Conservation (phyloP, 306 rosid species). For the Pachyrhizus erosus region DNA sequence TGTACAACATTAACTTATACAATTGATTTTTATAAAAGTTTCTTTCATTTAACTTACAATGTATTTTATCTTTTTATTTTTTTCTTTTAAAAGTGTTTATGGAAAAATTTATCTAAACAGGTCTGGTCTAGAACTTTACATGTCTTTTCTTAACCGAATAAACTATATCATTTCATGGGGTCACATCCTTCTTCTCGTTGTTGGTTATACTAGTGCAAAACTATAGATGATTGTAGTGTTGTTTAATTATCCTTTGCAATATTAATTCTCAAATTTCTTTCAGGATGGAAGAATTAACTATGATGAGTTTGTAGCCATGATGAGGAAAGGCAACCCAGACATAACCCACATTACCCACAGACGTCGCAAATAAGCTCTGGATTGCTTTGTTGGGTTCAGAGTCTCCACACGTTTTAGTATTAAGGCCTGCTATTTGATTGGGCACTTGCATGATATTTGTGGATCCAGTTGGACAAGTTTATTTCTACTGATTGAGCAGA, state of each 20-base stretch:
- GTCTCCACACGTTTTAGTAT: constrained; percentile 19
- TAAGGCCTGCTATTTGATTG: constrained; percentile 27
- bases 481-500: background rate
- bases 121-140: background rate
- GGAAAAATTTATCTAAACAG: too few species aligned
- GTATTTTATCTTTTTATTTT: too few species aligned
- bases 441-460: constrained; percentile 28
- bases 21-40: too few species aligned
- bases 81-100: too few species aligned
- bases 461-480: background rate
- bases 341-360: constrained; percentile 50
- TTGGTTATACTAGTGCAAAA: constrained; percentile 17
- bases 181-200: constrained; percentile 15
- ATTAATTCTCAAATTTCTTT: constrained; percentile 34
- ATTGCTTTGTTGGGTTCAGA: constrained; percentile 7
- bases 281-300: constrained; percentile 95
- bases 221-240: background rate
- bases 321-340: constrained; percentile 94
- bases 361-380: constrained; percentile 61
- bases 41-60: too few species aligned
- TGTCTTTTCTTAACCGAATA: background rate
- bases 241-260: background rate
- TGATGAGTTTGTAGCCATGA: constrained; percentile 92
- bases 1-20: too few species aligned
- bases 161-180: background rate